Base-by-base conservation (phyloP, 116 monocot genomes). In the Zostera marina region DNA sequence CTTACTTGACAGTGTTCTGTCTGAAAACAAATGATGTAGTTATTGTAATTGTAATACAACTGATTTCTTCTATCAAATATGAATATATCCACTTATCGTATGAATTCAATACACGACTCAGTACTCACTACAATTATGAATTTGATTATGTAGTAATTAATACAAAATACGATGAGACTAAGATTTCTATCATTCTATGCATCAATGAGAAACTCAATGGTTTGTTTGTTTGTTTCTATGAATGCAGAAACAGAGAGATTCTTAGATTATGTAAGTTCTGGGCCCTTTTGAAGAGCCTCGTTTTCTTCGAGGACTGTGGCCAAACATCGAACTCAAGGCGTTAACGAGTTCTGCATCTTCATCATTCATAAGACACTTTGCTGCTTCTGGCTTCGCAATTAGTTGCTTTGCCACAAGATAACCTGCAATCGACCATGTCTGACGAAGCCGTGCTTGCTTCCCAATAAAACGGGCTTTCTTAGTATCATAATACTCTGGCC, bases 401-500 rank as follows among this genome's bases (percentile, higher is more conserved):
- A 99, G 75, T 38, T 72, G 81, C 66, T 99, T 99, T 22, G 91
- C 90, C 41, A 91, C 99, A 15, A 99, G 77, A 38, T 77, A 99
- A 2, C 99, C 91, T 15, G 99, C 99, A 49, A 99, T 91, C 1
- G 99, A 83, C 99, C 99, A 99, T 12, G 99, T 99, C 56, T 99
- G 99, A 60, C 78, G 81, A 1, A 99, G 62, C 23, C 79, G 76
- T 16, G 98, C 74, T 63, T 91, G 98, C 25, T 99, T 99, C 22
- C 98, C 98, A 8, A 99, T 81, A 53, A 99, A 87, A 7, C 87
- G 82, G 11, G 70, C 91, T 19, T 68, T 68, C 60, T 91, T 90
- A 14, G 83, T 83, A 32, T 99, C 91, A 32, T 99, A 99, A 69
- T 99, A 99, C 75, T 99, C 99, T 3, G 99, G 99, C 91, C 99